Evolutionary conservation across 805 yeast species (phyloP).

Genomic region (Hanseniaspora taiwanica): DNA sequence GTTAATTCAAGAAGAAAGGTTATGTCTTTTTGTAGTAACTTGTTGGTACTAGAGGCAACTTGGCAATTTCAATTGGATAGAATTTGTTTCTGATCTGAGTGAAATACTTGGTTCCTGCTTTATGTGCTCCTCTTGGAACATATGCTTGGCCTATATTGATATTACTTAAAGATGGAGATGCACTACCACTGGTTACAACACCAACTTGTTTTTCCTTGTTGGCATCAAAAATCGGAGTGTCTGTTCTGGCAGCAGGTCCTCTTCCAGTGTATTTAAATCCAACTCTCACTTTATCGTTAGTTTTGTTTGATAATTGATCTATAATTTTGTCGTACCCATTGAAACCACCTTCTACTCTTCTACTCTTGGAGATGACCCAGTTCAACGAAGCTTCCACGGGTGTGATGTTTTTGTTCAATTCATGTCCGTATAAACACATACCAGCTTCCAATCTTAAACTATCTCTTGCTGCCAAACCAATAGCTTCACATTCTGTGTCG

Average conservation of each 20-base stretch:
- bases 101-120: conserved; percentile 57
- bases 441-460: conserved; percentile 94
- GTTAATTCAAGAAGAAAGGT: background rate
- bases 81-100: conserved; percentile 76
- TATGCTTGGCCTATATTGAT: conserved; percentile 88
- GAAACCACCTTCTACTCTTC: conserved; percentile 49
- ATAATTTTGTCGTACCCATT: conserved; percentile 67
- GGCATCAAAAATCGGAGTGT: conserved; percentile 47
- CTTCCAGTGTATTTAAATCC: conserved; percentile 48
- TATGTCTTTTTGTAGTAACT: conserved; percentile 43
- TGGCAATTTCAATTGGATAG: conserved; percentile 61
- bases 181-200: conserved; percentile 44
- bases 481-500: conserved; percentile 54
- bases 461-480: conserved; percentile 97
- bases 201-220: conserved; percentile 42
- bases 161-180: conserved; percentile 55
- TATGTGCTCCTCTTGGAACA: conserved; percentile 54
- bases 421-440: conserved; percentile 94
- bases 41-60: conserved; percentile 74
- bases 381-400: conserved; percentile 83
- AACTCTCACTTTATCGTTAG: conserved; percentile 46
- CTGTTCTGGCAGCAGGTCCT: conserved; percentile 92
- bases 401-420: conserved; percentile 61
- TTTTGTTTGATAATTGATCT: conserved; percentile 56
- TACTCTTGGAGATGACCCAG: conserved; percentile 78